Base-by-base conservation (phyloP, 352 stramenopile species). In the Phytophthora aleatoria region DNA sequence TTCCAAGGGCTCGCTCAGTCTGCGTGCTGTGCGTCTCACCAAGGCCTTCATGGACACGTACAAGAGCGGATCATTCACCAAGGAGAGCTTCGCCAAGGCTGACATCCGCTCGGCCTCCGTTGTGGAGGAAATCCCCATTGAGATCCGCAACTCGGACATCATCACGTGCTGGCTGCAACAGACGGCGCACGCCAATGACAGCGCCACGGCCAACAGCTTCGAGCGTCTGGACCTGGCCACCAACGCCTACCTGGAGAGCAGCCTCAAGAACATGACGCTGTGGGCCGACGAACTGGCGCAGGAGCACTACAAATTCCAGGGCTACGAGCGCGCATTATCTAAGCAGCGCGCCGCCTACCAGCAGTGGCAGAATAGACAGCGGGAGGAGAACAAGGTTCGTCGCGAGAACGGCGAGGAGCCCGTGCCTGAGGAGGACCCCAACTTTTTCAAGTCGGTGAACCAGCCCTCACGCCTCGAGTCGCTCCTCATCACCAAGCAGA, bases 211-310 rank as follows among this genome's bases (percentile, higher is more conserved):
- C 76, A 97, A 73, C 58, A 87, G 73, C 59, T 98, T 99, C 54
- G 96, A 99, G 65, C 87, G 94, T 47, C 89, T 99, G 41, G 97
- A 99, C 73, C 74, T 99, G 50, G 96, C 85, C 59, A 99, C 94
- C 33, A 99, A 93, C 69, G 86, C 96, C 33, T 99, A 98, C 82
- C 67, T 96, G 63, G 96, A 99, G 72, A 99, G 97, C 79, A 98
- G 98, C 69, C 81, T 99, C n/a, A 97, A 99, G 87, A 99, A 98
- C 78, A 89, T 99, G 64, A 97, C 90, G 65, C 83, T 95, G 50
- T 99, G 96, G 95, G 96, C 98, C 24, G 97, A 99, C 71, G 97
- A 99, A 69, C 85, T 99, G 13, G 88, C 93, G 4, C 89, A 96
- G 58, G 96, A 99, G 75, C 96, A 99, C 74, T 90, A 88, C 70